Evolutionary conservation across 768 basidiomycete genomes (phyloP).

Genomic region (Kwoniella botswanensis): DNA sequence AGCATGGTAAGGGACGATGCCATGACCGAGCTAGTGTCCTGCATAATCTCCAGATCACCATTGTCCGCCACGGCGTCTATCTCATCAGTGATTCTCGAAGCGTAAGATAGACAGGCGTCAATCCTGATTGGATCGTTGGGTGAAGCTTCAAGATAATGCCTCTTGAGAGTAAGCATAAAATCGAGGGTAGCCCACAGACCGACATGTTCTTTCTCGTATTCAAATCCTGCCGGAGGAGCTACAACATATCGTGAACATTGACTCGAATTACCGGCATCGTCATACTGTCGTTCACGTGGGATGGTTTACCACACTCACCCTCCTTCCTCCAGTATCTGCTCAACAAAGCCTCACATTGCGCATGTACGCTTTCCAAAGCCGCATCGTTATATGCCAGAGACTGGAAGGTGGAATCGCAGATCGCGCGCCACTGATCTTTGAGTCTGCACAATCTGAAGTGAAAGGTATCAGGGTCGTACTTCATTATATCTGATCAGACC

Average conservation of each 20-base stretch:
- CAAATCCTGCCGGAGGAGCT: conserved; percentile 31
- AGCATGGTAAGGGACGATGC: conserved; percentile 34
- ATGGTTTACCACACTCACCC: conserved; percentile 19
- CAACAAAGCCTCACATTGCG: conserved; percentile 33
- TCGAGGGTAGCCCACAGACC: conserved; percentile 35
- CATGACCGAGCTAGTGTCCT: conserved; percentile 40
- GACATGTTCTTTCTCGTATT: conserved; percentile 37
- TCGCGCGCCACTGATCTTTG: conserved; percentile 41
- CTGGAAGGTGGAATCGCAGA: conserved; percentile 23
- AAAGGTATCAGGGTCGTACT: background rate
- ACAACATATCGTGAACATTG: background rate
- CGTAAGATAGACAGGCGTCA: conserved; percentile 29
- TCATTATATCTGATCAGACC: background rate
- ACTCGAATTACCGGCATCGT: no score
- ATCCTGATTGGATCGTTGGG: conserved; percentile 23
- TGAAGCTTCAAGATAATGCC: conserved; percentile 25
- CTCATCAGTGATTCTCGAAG: conserved; percentile 28
- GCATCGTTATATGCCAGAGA: conserved; percentile 27
- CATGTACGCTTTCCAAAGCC: conserved; percentile 29
- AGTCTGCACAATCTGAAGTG: conserved; percentile 35
- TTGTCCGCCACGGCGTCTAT: conserved; percentile 31
- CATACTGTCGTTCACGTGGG: no score
- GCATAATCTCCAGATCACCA: conserved; percentile 37
- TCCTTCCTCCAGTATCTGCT: conserved; percentile 29
- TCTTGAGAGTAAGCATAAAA: conserved; percentile 32